Evolutionary conservation across 345 rosid species (phyloP).

Genomic region (Adansonia digitata): DNA sequence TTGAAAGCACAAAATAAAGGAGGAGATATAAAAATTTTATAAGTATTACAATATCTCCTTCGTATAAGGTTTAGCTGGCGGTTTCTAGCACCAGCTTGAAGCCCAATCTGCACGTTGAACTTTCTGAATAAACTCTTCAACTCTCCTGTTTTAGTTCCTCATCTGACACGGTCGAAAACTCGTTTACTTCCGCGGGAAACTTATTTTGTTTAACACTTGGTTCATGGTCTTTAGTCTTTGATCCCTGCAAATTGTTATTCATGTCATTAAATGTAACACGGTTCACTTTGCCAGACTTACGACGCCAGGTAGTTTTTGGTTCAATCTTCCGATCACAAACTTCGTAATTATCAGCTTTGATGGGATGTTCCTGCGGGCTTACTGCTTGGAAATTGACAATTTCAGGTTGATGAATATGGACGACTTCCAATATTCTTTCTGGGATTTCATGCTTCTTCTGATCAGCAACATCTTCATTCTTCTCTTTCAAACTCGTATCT

Average conservation of each 20-base stretch:
- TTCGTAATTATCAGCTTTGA: conserved; percentile 2
- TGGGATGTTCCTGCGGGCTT: background rate
- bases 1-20: background rate
- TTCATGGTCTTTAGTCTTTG: conserved; percentile 5
- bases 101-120: conserved; percentile 55
- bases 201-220: background rate
- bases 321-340: conserved; percentile 6
- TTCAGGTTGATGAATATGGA: conserved; percentile 13
- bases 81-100: conserved; percentile 26
- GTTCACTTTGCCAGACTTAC: conserved; percentile 36
- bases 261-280: conserved; percentile 20
- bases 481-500: background rate
- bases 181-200: conserved; percentile 27
- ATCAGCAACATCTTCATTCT: background rate
- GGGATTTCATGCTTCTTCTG: background rate
- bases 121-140: conserved; percentile 68
- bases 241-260: conserved; percentile 14
- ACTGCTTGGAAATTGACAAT: conserved; percentile 1
- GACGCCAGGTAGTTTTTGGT: conserved; percentile 21
- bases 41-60: background rate
- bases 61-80: background rate
- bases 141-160: conserved; percentile 67
- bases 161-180: conserved; percentile 59
- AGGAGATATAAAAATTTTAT: background rate
- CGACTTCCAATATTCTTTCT: conserved; percentile 18